Evolutionary conservation across 306 rosid species (phyloP).

Genomic region (Fragaria vesca): DNA sequence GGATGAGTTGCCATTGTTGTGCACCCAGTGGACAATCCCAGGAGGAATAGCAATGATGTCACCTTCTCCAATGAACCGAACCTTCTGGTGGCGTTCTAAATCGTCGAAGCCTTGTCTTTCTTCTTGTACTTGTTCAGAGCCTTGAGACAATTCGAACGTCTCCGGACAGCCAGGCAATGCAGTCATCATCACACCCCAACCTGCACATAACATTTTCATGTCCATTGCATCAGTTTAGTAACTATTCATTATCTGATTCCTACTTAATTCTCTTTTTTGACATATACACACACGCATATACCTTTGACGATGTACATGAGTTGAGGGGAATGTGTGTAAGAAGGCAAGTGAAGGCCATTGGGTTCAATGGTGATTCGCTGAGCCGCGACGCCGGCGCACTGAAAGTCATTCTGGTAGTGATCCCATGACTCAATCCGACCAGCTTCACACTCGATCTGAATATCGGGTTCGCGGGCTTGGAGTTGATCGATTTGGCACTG

Average conservation of each 20-base stretch:
- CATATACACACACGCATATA: background rate
- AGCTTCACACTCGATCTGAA: slow-evolving; percentile 33
- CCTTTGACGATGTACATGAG: slow-evolving; percentile 40
- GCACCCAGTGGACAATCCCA: slow-evolving; percentile 37
- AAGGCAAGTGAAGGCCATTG: slow-evolving; percentile 50
- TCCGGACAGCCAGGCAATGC: slow-evolving; percentile 44
- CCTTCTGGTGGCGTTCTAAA: slow-evolving; percentile 39
- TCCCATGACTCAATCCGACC: slow-evolving; percentile 44
- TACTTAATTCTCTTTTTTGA: background rate
- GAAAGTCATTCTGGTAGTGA: slow-evolving; percentile 36
- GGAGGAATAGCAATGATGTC: slow-evolving; percentile 42
- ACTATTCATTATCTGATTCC: background rate
- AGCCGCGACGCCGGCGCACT: slow-evolving; percentile 38
- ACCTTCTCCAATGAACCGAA: slow-evolving; percentile 31
- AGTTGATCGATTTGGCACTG: slow-evolving; percentile 35
- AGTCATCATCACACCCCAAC: slow-evolving; percentile 32
- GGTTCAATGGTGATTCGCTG: slow-evolving; percentile 31
- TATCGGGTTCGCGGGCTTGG: slow-evolving; percentile 40
- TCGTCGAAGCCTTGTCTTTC: background rate
- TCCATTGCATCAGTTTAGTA: background rate
- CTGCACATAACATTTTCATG: background rate
- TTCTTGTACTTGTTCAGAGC: slow-evolving; percentile 11
- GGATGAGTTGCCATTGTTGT: slow-evolving; percentile 28
- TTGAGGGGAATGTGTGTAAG: slow-evolving; percentile 38
- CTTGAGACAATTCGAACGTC: slow-evolving; percentile 33